Base-by-base conservation (phyloP, 305 asterid genomes). In the Fraxinus velutina region DNA sequence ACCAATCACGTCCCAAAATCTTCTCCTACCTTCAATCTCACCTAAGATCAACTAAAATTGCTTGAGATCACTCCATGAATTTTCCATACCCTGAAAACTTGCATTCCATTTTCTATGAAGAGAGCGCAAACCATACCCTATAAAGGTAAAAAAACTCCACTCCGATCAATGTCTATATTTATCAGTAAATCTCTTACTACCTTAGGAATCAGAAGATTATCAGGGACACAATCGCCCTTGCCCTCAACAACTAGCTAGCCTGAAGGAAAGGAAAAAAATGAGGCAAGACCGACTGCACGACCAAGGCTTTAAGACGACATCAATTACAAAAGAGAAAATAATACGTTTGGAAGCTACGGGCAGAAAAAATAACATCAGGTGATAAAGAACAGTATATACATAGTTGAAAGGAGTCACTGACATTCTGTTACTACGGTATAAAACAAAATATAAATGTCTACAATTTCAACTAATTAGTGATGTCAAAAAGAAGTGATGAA, bases 401-500 rank as follows among this genome's bases (percentile, higher is more conserved):
- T 12, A 29, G 9, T 68, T 68, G 21, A 68, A 68, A 68, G 7
- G 74, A 13, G 39, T 29, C 8, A 68, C 74, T 68, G 19, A 68
- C 2, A 29, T 2, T 27, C 37, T 68, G 22, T 68, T 68, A 6
- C 22, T 68, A 12, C 39, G 22, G 5, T 12, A 9, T 3, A 30
- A 68, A 68, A 68, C 74, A 27, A 68, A 29, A 30, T 29, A 68
- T 68, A 68, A 68, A 68, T 30, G 39, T 68, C 37, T 29, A 12
- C 74, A 68, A 68, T 68, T 39, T 68, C 37, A 13, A 4, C 74
- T 68, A 68, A 68, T 27, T 29, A 68, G 39, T 68, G 74, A 29
- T 68, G 74, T 68, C 37, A 68, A 68, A 68, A 27, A 68, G 19
- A 68, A 68, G 74, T 68, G 74, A 29, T 68, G 74, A 68, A 68